Conservation (phyloP, 208 protist species). For the Phytomonas sp. region DNA sequence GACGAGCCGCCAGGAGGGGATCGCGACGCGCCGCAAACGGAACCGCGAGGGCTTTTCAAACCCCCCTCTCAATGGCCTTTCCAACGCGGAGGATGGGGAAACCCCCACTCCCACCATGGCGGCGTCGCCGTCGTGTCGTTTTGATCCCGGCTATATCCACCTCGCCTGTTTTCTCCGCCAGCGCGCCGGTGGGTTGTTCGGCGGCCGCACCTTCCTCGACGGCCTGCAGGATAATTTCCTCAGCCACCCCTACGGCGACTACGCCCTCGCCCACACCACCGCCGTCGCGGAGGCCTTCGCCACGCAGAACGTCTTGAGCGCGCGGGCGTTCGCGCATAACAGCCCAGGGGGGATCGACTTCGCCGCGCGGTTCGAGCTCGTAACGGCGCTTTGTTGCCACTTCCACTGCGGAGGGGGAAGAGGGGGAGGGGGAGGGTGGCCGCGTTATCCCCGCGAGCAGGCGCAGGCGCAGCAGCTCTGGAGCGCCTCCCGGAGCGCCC, state of each 20-base stretch:
- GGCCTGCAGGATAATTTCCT: constrained; percentile 74
- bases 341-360: constrained; percentile 24
- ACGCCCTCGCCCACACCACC: constrained; percentile 40
- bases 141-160: constrained; percentile 70
- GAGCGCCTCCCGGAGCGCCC: constrained; percentile 28
- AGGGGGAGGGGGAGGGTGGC: neutral
- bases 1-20: constrained; percentile 9
- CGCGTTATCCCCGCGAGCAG: constrained; percentile 40
- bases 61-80: neutral
- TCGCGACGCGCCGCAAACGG: neutral
- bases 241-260: constrained; percentile 54
- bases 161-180: constrained; percentile 28
- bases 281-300: constrained; percentile 38
- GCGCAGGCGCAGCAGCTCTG: constrained; percentile 20
- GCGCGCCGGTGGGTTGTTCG: constrained; percentile 9
- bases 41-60: neutral
- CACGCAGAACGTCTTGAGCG: constrained; percentile 37
- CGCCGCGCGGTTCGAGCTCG: constrained; percentile 37
- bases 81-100: neutral
- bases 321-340: constrained; percentile 28
- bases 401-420: constrained; percentile 26
- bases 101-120: neutral
- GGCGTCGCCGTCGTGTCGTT: constrained; percentile 22
- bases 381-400: constrained; percentile 40
- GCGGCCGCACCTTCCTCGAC: constrained; percentile 35